phyloP scores from a whole-genome alignment of 2,329 filamentous ascomycete species.

The Dothistroma septosporum region DNA sequence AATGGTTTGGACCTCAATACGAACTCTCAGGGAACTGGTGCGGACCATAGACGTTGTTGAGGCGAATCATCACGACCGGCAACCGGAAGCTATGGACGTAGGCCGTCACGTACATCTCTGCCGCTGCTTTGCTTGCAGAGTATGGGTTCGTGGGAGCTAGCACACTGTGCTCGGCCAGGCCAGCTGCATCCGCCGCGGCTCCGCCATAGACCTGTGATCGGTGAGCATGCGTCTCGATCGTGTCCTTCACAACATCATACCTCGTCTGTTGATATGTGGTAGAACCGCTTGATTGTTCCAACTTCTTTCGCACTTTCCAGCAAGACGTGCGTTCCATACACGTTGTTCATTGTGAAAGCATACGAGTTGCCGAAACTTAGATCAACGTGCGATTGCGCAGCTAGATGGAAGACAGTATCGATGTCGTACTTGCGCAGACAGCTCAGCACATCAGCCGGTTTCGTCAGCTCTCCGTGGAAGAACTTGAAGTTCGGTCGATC shows the following conservation, averaged over 20 bases:
- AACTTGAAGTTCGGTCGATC: constrained; percentile 70
- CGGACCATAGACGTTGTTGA: constrained; percentile 82
- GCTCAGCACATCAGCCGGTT: constrained; percentile 63
- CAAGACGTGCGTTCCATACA: constrained; percentile 78
- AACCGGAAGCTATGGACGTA: constrained; percentile 80
- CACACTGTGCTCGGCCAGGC: constrained; percentile 68
- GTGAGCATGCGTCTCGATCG: constrained; percentile 9
- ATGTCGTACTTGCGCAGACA: constrained; percentile 68
- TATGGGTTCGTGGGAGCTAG: constrained; percentile 72
- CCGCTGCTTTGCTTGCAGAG: constrained; percentile 38
- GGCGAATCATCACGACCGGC: constrained; percentile 72
- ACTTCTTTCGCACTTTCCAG: constrained; percentile 72
- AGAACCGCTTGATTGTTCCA: constrained; percentile 62
- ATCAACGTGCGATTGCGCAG: constrained; percentile 81
- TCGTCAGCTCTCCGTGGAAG: constrained; percentile 74
- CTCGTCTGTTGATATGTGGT: constrained; percentile 76
- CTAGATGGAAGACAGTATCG: constrained; percentile 79
- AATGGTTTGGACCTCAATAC: constrained; percentile 6
- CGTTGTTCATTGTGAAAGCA: constrained; percentile 75
- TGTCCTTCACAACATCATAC: constrained; percentile 9
- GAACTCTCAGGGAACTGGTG: constrained; percentile 48
- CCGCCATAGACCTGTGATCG: constrained; percentile 69
- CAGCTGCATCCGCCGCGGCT: constrained; percentile 66
- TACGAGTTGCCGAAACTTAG: constrained; percentile 79
- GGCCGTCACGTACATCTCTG: constrained; percentile 59